Conservation (phyloP, 2,329 filamentous ascomycete species). For the Thielaviopsis ethacetica region DNA sequence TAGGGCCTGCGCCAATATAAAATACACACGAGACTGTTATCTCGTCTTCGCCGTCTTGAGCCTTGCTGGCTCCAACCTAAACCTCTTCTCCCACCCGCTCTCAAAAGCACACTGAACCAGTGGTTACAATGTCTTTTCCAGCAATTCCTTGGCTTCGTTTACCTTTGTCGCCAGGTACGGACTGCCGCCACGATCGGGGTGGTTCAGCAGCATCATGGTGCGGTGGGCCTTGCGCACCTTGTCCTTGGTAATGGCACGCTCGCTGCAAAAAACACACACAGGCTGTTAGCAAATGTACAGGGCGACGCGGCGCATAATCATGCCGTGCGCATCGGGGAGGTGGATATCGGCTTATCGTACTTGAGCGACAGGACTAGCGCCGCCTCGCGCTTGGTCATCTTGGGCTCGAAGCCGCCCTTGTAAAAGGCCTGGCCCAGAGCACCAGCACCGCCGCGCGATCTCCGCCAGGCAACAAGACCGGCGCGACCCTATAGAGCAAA, state of each 20-base stretch:
- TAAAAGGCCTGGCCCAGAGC: conserved; percentile 84
- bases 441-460: conserved; percentile 61
- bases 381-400: conserved; percentile 87
- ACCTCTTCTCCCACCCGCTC: neutral
- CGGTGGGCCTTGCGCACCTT: conserved; percentile 92
- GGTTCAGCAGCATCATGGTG: conserved; percentile 91
- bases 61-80: too few relatives aligned
- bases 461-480: conserved; percentile 73
- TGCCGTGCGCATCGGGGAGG: neutral
- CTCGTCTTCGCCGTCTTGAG: neutral
- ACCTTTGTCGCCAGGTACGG: conserved; percentile 95
- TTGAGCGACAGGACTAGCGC: conserved; percentile 77
- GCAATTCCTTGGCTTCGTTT: conserved; percentile 92
- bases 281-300: neutral
- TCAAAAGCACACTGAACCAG: neutral
- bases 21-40: conserved; percentile 6
- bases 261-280: conserved; percentile 33
- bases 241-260: conserved; percentile 76
- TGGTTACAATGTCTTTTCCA: conserved; percentile 52
- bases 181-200: conserved; percentile 91
- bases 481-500: conserved; percentile 56
- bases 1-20: neutral
- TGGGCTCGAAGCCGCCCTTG: conserved; percentile 94
- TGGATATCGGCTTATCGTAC: conserved; percentile 33
- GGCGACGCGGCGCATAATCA: too few relatives aligned